Conservation (phyloP, 495 filamentous ascomycete genomes). For the Trichoderma reesei region DNA sequence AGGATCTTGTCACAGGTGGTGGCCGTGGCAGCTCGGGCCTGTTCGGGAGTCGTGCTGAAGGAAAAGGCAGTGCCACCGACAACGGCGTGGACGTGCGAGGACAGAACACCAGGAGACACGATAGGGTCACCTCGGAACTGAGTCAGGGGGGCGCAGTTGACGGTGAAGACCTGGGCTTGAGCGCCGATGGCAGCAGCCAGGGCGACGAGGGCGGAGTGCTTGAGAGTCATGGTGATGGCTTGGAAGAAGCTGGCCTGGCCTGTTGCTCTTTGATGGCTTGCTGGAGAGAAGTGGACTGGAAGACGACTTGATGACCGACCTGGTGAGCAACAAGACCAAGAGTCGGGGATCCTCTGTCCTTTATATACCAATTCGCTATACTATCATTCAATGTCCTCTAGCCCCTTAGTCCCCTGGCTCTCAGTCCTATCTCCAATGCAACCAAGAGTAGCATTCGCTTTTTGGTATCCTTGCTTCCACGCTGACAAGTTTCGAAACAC, state of each 20-base stretch:
- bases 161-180: neutral
- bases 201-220: neutral
- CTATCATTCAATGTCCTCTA: neutral
- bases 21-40: slow-evolving; percentile 8
- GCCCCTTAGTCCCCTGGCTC: neutral
- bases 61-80: slow-evolving; percentile 63
- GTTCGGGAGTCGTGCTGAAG: slow-evolving; percentile 45
- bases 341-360: neutral
- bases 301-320: neutral
- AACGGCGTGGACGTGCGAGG: slow-evolving; percentile 58
- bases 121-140: slow-evolving; percentile 56
- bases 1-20: slow-evolving; percentile 19
- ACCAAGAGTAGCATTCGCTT: neutral
- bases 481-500: slow-evolving; percentile 1
- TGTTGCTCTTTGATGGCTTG: neutral
- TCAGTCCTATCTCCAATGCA: neutral
- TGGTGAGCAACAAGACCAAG: neutral
- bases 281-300: neutral
- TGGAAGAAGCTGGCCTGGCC: neutral
- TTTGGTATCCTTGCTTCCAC: neutral
- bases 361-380: neutral
- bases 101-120: slow-evolving; percentile 45
- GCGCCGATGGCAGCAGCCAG: neutral
- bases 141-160: slow-evolving; percentile 27
- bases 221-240: neutral